Evolutionary conservation across 164 flowering plant species (phyloP), one percentile per base, ranked within the genome.

Genomic region (Warburgia ugandensis): DNA sequence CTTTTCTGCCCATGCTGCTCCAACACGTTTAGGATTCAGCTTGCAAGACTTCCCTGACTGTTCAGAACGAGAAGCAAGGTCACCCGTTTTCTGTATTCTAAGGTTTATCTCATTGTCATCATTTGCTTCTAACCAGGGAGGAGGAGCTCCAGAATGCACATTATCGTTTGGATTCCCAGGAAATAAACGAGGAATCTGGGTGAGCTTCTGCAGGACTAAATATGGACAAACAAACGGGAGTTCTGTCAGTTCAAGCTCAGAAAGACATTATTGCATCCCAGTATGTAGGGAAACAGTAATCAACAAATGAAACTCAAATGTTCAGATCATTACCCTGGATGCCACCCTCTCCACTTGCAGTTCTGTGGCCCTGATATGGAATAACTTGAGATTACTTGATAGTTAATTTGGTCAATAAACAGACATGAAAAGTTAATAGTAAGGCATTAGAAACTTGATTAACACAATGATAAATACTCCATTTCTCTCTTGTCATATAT

Each of bases 1-100:
- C 66, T 62, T 88, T 58, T 92, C 98, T 50, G 96, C 96, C 96
- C 96, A 88, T 60, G 94, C 96, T 64, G 99, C 95, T 59, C 96
- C 99, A 21, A 85, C 95, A 48, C 97, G 69, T 52, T 79, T 82
- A 7, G 89, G 95, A 46, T 92, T 86, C 67, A 81, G 54, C 47
- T 80, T 85, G 9, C 58, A 53, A 28, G 79, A 63, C 59, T 74
- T 83, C 41, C 63, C 53, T 4, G 71, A 42, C 51, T 65, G 73
- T 14, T 55, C 62, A 2, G 26, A 38, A 8, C 45, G 39, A 28
- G 64, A 48, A 32, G 30, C 58, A 58, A 27, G 9, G 52, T 40
- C 60, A 14, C 45, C 55, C 20, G 35, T 28, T 37, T 64, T 52
- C 38, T 45, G 30, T 21, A 32, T 42, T 29, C 56, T 55, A 62